Percentiles rank a stretch among this genome's conserved stretches.
phyloP scores from a whole-genome alignment of 148 eudicot species.

The Silene latifolia region DNA sequence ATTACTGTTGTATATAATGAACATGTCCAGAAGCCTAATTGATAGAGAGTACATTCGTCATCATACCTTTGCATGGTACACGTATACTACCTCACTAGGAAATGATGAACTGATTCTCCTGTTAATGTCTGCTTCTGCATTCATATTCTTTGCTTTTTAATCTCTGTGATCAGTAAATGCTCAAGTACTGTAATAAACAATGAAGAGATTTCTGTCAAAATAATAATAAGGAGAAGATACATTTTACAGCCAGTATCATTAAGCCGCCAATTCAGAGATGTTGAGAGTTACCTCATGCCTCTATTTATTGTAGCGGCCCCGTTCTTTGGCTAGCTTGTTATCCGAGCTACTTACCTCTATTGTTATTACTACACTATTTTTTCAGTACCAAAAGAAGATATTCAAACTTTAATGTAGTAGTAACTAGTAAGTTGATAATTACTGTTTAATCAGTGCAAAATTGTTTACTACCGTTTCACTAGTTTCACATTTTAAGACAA shows the following conservation, averaged over 20 bases:
- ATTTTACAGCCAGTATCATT: conserved; percentile 17
- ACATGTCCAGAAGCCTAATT: no score
- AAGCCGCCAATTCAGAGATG: conserved; percentile 28
- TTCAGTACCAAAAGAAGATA: background rate
- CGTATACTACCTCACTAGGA: no score
- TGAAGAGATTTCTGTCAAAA: conserved; percentile 15
- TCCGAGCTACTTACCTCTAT: background rate
- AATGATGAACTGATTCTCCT: background rate
- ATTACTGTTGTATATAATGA: no score
- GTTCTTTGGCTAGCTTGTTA: background rate
- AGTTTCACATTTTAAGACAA: no score
- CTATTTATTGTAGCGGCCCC: background rate
- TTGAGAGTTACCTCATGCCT: background rate
- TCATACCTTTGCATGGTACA: no score
- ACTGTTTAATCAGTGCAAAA: no score
- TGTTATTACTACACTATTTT: background rate
- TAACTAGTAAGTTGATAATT: no score
- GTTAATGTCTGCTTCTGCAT: background rate
- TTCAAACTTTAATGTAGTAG: no score
- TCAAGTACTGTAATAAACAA: no score
- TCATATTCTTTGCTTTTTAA: background rate
- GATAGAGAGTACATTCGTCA: no score
- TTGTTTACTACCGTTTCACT: no score
- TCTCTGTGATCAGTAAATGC: no score
- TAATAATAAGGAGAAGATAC: conserved; percentile 12